Conservation (phyloP, 345 rosid species). For the Clarkia xantiana region DNA sequence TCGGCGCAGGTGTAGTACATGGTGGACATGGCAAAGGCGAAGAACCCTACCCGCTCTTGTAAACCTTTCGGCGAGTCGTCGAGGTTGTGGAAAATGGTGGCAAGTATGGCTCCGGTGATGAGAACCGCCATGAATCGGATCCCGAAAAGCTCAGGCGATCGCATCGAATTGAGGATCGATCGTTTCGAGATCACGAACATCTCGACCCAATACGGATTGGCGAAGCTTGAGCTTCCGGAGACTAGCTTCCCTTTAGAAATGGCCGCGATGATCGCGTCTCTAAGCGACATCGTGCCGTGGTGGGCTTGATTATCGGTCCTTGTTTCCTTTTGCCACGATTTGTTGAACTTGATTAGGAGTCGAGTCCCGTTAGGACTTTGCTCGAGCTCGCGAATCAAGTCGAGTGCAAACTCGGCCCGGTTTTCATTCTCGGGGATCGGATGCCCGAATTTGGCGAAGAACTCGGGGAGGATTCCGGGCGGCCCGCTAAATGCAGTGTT, state of each 20-base stretch:
- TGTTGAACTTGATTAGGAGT: conserved; percentile 61
- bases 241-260: conserved; percentile 74
- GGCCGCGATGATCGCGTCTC: conserved; percentile 67
- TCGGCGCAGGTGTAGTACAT: conserved; percentile 94
- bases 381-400: conserved; percentile 73
- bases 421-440: conserved; percentile 85
- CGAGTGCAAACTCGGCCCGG: conserved; percentile 74
- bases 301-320: conserved; percentile 4
- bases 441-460: conserved; percentile 60
- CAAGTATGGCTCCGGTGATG: conserved; percentile 73
- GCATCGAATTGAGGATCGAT: conserved; percentile 48
- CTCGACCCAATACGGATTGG: conserved; percentile 77
- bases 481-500: conserved; percentile 62
- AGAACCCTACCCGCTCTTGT: conserved; percentile 77
- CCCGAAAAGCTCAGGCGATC: conserved; percentile 74
- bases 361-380: conserved; percentile 56
- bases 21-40: conserved; percentile 91
- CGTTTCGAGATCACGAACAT: conserved; percentile 61
- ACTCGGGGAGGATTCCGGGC: conserved; percentile 38
- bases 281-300: conserved; percentile 26
- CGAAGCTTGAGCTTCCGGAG: conserved; percentile 50
- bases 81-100: conserved; percentile 66
- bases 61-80: conserved; percentile 77
- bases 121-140: conserved; percentile 66
- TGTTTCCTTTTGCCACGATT: conserved; percentile 33